Base-by-base conservation (phyloP, 306 rosid genomes). In the Alnus rubra region DNA sequence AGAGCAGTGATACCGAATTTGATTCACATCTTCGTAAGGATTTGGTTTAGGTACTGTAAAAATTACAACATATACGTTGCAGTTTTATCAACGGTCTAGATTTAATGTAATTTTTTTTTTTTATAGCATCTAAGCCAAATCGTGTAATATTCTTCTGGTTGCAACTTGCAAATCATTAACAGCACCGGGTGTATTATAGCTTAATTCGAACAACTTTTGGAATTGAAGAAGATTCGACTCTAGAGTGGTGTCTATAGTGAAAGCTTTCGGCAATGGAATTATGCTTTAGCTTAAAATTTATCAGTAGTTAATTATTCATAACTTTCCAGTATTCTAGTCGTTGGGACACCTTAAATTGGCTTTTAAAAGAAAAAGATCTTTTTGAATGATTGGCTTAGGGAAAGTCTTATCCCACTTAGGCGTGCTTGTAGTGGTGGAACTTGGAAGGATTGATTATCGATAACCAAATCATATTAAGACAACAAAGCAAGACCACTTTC, bases 401-500 rank as follows among this genome's bases (percentile, higher is more conserved):
- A 78, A 37, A 82, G 74, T 71, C 64, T 75, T 64, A 63, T 59
- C 30, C 74, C 80, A 76, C 77, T 69, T 70, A 4, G 67, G 18
- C 64, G 37, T 31, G 42, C 81, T 19, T 11, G 64, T 15, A 79
- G 31, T 63, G 65, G 79, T 68, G 75, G n/a, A n/a, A n/a, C n/a
- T n/a, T n/a, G n/a, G 72, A 73, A 65, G 53, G 52, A 73, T 51
- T 71, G 35, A 58, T 53, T 55, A 74, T 23, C 28, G 39, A 60
- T 14, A n/a, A 60, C 60, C 75, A 60, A 52, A 62, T 73, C 71
- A 76, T 55, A 72, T 80, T 23, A 49, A 19, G 53, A 63, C 60
- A 85, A 78, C 73, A 50, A 81, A 62, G 74, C 76, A 71, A 48
- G 77, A 71, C 71, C 55, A 76, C 23, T 42, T 42, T 59, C 63